Percentiles rank a stretch among this genome's conserved stretches.
Conservation (phyloP, 1,284 basidiomycete genomes). For the Melanopsichium pennsylvanicum region DNA sequence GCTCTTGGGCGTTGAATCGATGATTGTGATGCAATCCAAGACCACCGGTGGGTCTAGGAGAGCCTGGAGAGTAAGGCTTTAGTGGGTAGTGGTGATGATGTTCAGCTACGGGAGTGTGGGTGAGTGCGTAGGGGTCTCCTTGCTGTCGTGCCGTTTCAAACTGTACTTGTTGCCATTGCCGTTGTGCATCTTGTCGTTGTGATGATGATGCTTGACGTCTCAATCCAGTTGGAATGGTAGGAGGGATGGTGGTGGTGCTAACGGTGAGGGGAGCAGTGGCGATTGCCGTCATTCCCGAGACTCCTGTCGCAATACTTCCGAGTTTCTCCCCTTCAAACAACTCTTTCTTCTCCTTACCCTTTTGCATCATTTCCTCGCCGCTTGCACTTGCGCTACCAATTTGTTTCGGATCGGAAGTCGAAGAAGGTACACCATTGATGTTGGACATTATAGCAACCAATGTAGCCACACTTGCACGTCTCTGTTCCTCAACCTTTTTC, state of each 20-base stretch:
- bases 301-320: slow-evolving; percentile 38
- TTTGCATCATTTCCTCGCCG: no score
- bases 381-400: no score
- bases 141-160: slow-evolving; percentile 57
- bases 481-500: slow-evolving; percentile 4
- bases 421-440: slow-evolving; percentile 7
- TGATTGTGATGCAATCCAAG: slow-evolving; percentile 17
- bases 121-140: slow-evolving; percentile 40
- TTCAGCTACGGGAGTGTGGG: slow-evolving; percentile 5
- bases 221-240: not conserved
- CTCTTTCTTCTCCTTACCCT: not conserved
- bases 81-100: slow-evolving; percentile 19
- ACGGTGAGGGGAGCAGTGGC: slow-evolving; percentile 34
- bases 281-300: slow-evolving; percentile 45
- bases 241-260: not conserved
- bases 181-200: slow-evolving; percentile 23
- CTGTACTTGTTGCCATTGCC: slow-evolving; percentile 39
- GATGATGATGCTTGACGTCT: not conserved
- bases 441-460: slow-evolving; percentile 19
- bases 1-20: not conserved
- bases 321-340: slow-evolving; percentile 14
- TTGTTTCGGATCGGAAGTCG: not conserved
- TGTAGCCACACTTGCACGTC: slow-evolving; percentile 14
- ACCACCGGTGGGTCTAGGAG: slow-evolving; percentile 5
- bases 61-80: not conserved